Evolutionary conservation across 192 early-diverging fungal genomes (phyloP).

Genomic region (Umbelopsis sp.): DNA sequence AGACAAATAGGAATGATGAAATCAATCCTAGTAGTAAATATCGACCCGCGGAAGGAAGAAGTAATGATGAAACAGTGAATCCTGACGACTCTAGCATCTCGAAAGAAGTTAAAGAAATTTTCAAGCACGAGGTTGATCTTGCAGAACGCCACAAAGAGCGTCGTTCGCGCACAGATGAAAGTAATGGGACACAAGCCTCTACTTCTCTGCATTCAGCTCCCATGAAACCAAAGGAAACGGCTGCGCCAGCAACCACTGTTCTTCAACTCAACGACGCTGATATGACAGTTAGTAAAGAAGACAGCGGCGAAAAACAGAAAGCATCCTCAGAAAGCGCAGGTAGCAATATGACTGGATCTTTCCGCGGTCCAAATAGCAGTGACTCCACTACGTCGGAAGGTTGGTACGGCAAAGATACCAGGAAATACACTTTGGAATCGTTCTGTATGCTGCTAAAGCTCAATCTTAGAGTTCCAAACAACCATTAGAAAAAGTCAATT

Average conservation of each 20-base stretch:
- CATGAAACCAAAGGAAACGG: too few species aligned
- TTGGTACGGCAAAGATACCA: slow-evolving; percentile 21
- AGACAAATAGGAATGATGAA: not conserved
- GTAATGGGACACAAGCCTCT: not conserved
- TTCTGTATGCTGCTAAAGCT: slow-evolving; percentile 25
- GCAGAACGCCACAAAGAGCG: not conserved
- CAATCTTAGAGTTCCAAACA: not conserved
- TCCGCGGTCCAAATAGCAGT: not conserved
- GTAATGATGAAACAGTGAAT: not conserved
- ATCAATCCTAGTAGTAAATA: not conserved
- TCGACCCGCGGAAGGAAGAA: not conserved
- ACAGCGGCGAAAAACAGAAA: not conserved
- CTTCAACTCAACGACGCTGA: not conserved
- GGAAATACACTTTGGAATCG: slow-evolving; percentile 19
- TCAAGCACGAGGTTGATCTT: slow-evolving; percentile 16
- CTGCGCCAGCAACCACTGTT: too few species aligned
- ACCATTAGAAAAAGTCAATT: not conserved
- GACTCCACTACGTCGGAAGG: slow-evolving; percentile 19
- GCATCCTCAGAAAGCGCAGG: slow-evolving; percentile 4
- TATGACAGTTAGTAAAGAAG: not conserved
- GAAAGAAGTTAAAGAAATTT: slow-evolving; percentile 6
- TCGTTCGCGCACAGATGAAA: not conserved
- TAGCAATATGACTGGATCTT: not conserved
- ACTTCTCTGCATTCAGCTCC: not conserved
- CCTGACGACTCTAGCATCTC: not conserved